phyloP scores from a whole-genome alignment of 2,329 filamentous ascomycete genomes.

The Ophidiomyces ophidiicola region DNA sequence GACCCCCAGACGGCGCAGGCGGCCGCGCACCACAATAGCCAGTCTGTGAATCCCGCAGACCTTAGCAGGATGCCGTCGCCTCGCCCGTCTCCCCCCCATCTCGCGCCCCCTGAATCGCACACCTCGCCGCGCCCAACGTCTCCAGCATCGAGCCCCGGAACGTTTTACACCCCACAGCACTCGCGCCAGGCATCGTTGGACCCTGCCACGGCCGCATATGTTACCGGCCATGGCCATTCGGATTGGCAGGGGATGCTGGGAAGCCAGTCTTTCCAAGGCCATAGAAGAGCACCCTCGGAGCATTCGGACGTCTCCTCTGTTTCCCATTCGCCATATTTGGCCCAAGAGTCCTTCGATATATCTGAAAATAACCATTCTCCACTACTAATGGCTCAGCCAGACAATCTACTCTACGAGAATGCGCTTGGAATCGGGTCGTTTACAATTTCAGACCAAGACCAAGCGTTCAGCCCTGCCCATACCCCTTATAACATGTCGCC shows the following conservation, averaged over 20 bases:
- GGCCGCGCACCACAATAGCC: constrained; percentile 25
- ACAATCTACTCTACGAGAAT: constrained; percentile 62
- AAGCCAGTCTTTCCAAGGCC: constrained; percentile 58
- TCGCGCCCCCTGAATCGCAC: constrained; percentile 11
- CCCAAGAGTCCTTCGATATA: constrained; percentile 62
- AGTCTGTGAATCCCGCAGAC: constrained; percentile 37
- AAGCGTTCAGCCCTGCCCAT: constrained; percentile 49
- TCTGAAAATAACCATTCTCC: constrained; percentile 63
- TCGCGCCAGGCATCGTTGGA: constrained; percentile 51
- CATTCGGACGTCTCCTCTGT: constrained; percentile 82
- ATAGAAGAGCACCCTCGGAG: constrained; percentile 77
- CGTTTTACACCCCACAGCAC: constrained; percentile 43
- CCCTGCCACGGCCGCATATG: constrained; percentile 47
- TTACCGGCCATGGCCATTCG: constrained; percentile 36
- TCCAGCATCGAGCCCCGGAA: constrained; percentile 11
- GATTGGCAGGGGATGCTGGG: constrained; percentile 48
- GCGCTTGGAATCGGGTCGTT: constrained; percentile 68
- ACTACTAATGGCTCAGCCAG: constrained; percentile 59
- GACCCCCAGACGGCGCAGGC: constrained; percentile 25
- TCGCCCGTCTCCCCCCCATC: constrained; percentile 18
- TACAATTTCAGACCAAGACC: constrained; percentile 56
- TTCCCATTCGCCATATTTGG: constrained; percentile 69
- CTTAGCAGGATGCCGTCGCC: constrained; percentile 36
- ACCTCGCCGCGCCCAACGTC: constrained; percentile 13
- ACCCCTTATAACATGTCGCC: constrained; percentile 57